A percentile compares a stretch with the other conserved stretches of the same genome.
phyloP scores from a whole-genome alignment of 345 rosid genomes.

The Heritiera fomes region DNA sequence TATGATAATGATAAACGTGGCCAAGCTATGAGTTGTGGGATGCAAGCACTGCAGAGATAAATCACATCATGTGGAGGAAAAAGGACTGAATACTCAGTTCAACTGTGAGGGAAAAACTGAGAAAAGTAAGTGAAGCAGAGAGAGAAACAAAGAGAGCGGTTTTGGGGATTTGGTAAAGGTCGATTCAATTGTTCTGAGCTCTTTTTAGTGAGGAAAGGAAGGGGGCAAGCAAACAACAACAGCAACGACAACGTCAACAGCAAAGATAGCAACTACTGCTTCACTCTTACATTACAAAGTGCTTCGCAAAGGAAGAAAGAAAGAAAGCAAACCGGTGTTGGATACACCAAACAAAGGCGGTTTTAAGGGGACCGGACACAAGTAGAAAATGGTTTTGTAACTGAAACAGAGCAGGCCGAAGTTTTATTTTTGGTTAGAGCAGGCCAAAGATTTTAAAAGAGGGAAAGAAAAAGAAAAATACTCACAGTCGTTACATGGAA shows the following conservation, averaged over 20 bases:
- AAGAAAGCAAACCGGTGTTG: no score
- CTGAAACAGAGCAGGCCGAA: conserved; percentile 31
- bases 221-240: background rate
- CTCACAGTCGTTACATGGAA: conserved; percentile 25
- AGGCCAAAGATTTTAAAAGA: conserved; percentile 9
- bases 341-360: background rate
- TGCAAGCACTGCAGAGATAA: background rate
- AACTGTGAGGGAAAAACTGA: background rate
- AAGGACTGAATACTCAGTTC: background rate
- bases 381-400: conserved; percentile 32
- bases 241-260: background rate
- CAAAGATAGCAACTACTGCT: background rate
- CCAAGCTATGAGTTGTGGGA: background rate
- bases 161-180: conserved; percentile 38
- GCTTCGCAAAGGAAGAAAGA: no score
- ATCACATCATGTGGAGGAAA: conserved; percentile 17
- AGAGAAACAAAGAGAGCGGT: conserved; percentile 24
- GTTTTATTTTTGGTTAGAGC: background rate
- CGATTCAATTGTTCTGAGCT: conserved; percentile 20
- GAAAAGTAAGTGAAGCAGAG: conserved; percentile 1
- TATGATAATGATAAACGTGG: conserved; percentile 5
- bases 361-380: background rate
- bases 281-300: background rate
- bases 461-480: conserved; percentile 12
- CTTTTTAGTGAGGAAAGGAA: background rate